Conservation (phyloP, 257 asterid species). For the Salvia miltiorrhiza region DNA sequence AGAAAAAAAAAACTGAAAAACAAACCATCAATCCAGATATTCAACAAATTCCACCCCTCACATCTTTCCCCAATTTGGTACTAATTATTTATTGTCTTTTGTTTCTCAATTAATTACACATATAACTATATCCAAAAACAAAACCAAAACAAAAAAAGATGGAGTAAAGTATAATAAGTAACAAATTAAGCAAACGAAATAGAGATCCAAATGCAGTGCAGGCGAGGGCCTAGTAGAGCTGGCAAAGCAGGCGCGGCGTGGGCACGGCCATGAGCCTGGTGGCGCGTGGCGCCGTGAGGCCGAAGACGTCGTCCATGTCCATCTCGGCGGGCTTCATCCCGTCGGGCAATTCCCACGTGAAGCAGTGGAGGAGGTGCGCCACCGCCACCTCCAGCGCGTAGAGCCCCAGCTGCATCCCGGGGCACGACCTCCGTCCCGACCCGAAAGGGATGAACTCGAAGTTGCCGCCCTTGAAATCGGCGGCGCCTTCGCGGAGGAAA, state of each 20-base stretch:
- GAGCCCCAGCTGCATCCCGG: constrained; percentile 94
- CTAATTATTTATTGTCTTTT: neutral
- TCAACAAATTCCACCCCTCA: neutral
- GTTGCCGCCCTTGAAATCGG: constrained; percentile 65
- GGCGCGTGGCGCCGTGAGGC: constrained; percentile 86
- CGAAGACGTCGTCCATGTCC: constrained; percentile 70
- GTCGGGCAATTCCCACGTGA: constrained; percentile 84
- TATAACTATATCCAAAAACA: neutral
- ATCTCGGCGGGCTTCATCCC: constrained; percentile 84
- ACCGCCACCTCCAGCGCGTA: constrained; percentile 76
- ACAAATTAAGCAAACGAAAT: neutral
- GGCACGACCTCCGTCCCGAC: constrained; percentile 92
- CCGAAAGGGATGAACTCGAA: constrained; percentile 90
- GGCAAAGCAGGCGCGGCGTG: constrained; percentile 54
- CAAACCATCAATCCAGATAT: neutral
- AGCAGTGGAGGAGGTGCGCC: constrained; percentile 76
- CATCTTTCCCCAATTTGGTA: neutral
- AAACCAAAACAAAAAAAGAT: neutral
- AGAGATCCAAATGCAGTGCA: neutral
- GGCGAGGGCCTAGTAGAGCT: constrained; percentile 31
- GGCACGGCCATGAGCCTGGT: constrained; percentile 75
- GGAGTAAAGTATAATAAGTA: too few species aligned
- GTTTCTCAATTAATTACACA: neutral
- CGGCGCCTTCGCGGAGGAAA: constrained; percentile 43
- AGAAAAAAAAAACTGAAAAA: neutral